Percentiles rank a stretch among this genome's conserved stretches.
Evolutionary conservation across 441 rosid species (phyloP).

Genomic region (Biscutella auriculata): DNA sequence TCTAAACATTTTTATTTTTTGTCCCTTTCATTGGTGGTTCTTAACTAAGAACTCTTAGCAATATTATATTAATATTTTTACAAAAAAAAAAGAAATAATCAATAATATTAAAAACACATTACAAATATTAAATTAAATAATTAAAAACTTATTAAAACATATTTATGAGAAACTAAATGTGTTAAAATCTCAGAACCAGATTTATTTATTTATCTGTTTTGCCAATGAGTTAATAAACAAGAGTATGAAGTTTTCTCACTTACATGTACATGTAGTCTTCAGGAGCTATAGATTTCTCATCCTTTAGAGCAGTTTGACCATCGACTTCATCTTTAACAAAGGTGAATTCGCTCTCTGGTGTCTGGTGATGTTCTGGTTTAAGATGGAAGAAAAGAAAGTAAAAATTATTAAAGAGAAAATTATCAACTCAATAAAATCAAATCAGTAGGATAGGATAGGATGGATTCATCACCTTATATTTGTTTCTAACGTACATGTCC

Average conservation of each 20-base stretch:
- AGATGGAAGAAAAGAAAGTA: slow-evolving; percentile 10
- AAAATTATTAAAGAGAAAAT: not conserved
- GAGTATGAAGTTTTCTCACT: slow-evolving; percentile 28
- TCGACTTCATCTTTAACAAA: slow-evolving; percentile 69
- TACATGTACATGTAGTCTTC: slow-evolving; percentile 65
- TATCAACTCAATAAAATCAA: not conserved
- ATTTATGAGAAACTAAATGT: too few species aligned
- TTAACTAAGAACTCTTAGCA: too few species aligned
- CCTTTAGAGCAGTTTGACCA: slow-evolving; percentile 25
- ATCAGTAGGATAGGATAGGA: not conserved
- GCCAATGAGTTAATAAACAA: not conserved
- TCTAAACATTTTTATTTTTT: too few species aligned
- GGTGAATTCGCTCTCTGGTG: slow-evolving; percentile 39
- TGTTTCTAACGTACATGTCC: slow-evolving; percentile 49
- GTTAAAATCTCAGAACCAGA: not conserved
- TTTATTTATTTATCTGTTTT: not conserved
- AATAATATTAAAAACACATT: too few species aligned
- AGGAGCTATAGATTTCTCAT: slow-evolving; percentile 31
- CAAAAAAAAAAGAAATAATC: too few species aligned
- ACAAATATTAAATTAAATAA: too few species aligned
- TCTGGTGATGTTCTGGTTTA: slow-evolving; percentile 39
- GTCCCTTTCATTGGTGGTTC: too few species aligned
- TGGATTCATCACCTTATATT: slow-evolving; percentile 46
- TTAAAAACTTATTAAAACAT: too few species aligned
- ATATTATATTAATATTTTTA: too few species aligned